These are phyloP conservation scores for Purshia tridentata DNA, from an alignment of 306 rosid genomes.

Conservation along the genomic window DNA sequence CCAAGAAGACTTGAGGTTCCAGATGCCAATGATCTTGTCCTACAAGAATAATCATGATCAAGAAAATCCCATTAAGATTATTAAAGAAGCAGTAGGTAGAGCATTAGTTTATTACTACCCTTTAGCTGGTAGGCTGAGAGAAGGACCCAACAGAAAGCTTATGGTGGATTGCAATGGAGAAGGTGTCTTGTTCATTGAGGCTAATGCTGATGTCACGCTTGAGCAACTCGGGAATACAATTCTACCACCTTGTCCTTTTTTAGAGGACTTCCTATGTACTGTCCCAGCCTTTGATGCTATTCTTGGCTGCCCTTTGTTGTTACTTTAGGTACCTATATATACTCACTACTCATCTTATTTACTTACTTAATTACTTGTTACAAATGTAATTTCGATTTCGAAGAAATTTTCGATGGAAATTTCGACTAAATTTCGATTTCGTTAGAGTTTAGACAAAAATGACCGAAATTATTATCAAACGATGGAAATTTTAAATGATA, in stretches of 20 bases:
- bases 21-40: not conserved
- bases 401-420: no score
- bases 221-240: conserved; percentile 22
- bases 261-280: conserved; percentile 27
- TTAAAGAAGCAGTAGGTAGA: conserved; percentile 25
- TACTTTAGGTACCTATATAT: conserved; percentile 27
- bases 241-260: conserved; percentile 22
- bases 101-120: conserved; percentile 38
- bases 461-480: no score
- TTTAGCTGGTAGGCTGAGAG: conserved; percentile 35
- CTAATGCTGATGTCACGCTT: conserved; percentile 10
- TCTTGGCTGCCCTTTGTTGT: conserved; percentile 18
- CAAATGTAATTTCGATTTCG: no score
- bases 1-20: conserved; percentile 23
- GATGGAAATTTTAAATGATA: no score
- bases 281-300: conserved; percentile 14
- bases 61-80: not conserved
- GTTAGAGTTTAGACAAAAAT: no score
- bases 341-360: not conserved
- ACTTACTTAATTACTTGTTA: no score
- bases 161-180: conserved; percentile 31
- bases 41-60: not conserved
- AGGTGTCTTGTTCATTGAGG: conserved; percentile 32
- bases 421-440: no score
- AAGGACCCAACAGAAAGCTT: conserved; percentile 23